These are phyloP conservation scores for Leptographium radiaticola DNA, from an alignment of 2,329 filamentous ascomycete species.

Conservation along the genomic window DNA sequence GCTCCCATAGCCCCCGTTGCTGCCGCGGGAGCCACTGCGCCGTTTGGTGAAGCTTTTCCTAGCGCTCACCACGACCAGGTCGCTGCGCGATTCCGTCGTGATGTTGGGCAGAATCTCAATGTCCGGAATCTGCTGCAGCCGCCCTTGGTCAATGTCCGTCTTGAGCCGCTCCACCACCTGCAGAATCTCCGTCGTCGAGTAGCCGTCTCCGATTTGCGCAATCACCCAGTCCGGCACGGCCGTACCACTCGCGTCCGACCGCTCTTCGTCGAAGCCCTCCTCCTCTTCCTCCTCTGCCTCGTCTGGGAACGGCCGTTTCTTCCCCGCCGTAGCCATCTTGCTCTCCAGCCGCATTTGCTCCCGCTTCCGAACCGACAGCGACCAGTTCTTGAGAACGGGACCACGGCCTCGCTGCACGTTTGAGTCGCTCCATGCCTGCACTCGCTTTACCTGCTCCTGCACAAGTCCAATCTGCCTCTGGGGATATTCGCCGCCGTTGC, in stretches of 20 bases:
- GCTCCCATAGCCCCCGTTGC: background rate
- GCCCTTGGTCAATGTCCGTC: constrained; percentile 27
- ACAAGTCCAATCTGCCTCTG: constrained; percentile 52
- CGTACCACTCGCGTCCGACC: constrained; percentile 22
- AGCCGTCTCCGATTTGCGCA: constrained; percentile 29
- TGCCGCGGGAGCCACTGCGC: background rate
- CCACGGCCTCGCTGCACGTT: constrained; percentile 25
- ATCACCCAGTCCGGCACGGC: constrained; percentile 37
- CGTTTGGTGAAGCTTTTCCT: constrained; percentile 8
- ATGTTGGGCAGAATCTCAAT: constrained; percentile 47
- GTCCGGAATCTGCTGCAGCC: constrained; percentile 36
- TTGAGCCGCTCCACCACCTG: constrained; percentile 33
- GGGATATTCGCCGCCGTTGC: constrained; percentile 48
- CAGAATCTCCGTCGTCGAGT: constrained; percentile 33
- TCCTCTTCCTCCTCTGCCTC: constrained; percentile 22
- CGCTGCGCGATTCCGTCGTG: constrained; percentile 3
- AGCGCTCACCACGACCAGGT: constrained; percentile 11
- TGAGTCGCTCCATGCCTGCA: constrained; percentile 48
- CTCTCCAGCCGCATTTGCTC: constrained; percentile 44
- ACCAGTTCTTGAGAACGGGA: constrained; percentile 44
- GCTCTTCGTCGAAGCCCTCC: constrained; percentile 14
- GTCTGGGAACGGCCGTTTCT: constrained; percentile 17
- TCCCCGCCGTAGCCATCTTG: constrained; percentile 17
- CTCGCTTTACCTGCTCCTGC: constrained; percentile 44
- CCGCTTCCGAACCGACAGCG: constrained; percentile 49